Base-by-base conservation (phyloP, 495 filamentous ascomycete species). In the Podospora comata region DNA sequence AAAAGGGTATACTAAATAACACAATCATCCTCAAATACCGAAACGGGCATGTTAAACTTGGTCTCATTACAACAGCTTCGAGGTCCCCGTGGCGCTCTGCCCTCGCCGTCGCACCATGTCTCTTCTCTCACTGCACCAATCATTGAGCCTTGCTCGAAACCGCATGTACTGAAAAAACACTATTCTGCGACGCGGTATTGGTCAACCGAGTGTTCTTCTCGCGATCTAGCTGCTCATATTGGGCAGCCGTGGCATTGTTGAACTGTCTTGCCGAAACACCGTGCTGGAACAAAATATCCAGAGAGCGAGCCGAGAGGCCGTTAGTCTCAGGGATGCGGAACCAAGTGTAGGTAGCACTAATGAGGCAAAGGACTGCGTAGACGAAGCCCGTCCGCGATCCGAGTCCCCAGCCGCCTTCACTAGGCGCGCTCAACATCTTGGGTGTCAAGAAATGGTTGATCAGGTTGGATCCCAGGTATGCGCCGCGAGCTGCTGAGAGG, bases 261-360 rank as follows among this genome's bases (percentile, higher is more conserved):
- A 87, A 87, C 68, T 85, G 77, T 65, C 81, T 77, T 6, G 84
- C 81, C 1, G 73, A 71, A 4, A 85, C 77, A 20, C 76, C 78
- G 58, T 81, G 79, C 66, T 84, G 79, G 74, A 88, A 89, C 67
- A 88, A 75, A 32, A 88, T 80, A 71, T 88, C 86, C n/a, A 88
- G 76, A 73, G 85, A 85, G 5, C 80, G 81, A 69, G 79, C 86
- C 16, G 84, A 86, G 15, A 83, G 79, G 65, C 78, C 76, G 60
- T 79, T 77, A 68, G 83, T 83, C 74, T 77, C 70, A 67, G 79
- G 80, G n/a, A 83, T 61, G 39, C 80, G 74, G 55, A 79, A 78
- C 58, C 72, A 83, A 0, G 80, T 76, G 70, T 79, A 83, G 11
- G 75, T 54, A 27, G 76, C 75, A 48, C 82, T 84, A 56, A 85